Evolutionary conservation across 1,139 yeast species (phyloP).

Genomic region (Blastobotrys serpentis): DNA sequence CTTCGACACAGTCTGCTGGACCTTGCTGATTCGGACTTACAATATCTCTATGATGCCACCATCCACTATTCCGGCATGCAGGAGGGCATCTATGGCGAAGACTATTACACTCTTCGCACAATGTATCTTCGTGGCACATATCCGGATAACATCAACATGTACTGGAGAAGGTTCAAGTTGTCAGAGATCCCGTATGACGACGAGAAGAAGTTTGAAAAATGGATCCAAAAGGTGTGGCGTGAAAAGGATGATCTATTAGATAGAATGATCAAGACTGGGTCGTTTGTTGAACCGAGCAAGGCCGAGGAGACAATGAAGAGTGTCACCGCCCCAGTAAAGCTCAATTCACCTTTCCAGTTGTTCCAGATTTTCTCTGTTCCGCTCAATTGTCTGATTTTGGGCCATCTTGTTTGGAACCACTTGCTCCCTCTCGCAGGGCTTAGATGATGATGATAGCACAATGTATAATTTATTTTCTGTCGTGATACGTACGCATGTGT

Average conservation of each 20-base stretch:
- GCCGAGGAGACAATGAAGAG: constrained; percentile 18
- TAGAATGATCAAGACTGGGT: constrained; percentile 56
- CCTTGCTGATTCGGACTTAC: constrained; percentile 54
- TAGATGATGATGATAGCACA: constrained; percentile 3
- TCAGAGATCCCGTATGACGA: constrained; percentile 64
- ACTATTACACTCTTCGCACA: constrained; percentile 61
- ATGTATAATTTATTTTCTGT: not conserved
- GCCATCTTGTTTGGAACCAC: constrained; percentile 20
- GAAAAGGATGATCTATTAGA: constrained; percentile 73
- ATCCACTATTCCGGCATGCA: constrained; percentile 74
- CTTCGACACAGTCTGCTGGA: constrained; percentile 63
- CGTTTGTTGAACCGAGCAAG: constrained; percentile 42
- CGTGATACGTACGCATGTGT: not conserved
- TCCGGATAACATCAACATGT: constrained; percentile 63
- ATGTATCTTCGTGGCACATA: constrained; percentile 69
- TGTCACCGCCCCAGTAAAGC: constrained; percentile 27
- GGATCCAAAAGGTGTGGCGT: constrained; percentile 77
- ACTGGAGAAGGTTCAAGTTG: constrained; percentile 58
- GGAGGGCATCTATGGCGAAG: constrained; percentile 69
- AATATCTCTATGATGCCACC: constrained; percentile 77
- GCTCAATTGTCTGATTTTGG: constrained; percentile 26
- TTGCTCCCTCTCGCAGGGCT: constrained; percentile 13
- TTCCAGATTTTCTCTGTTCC: constrained; percentile 40
- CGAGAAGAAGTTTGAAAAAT: constrained; percentile 60
- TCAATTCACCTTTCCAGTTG: constrained; percentile 31